These are phyloP conservation scores for Termitomyces bulborhizus DNA, from an alignment of 768 basidiomycete species.

Conservation along the genomic window DNA sequence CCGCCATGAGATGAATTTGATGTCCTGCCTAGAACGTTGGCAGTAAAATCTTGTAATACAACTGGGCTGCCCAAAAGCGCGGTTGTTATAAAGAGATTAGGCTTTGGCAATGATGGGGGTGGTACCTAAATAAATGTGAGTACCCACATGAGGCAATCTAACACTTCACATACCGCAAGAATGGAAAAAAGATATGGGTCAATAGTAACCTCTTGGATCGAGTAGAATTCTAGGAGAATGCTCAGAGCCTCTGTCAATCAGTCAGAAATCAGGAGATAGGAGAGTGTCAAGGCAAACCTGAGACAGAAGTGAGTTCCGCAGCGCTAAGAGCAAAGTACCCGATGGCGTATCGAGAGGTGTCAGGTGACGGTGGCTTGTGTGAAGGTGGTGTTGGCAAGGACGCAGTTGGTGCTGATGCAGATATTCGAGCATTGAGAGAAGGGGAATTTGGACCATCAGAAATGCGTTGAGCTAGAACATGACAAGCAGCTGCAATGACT, in stretches of 20 bases:
- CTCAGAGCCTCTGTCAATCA: conserved; percentile 48
- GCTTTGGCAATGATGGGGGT: conserved; percentile 34
- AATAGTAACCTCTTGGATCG: conserved; percentile 45
- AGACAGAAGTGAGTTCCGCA: conserved; percentile 47
- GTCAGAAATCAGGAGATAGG: conserved; percentile 1
- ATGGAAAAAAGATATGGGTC: conserved; percentile 48
- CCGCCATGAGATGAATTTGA: conserved; percentile 60
- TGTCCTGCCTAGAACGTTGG: conserved; percentile 36
- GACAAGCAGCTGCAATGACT: conserved; percentile 73
- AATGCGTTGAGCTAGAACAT: conserved; percentile 67
- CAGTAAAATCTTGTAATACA: conserved; percentile 14
- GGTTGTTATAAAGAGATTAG: conserved; percentile 17
- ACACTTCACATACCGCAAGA: conserved; percentile 36
- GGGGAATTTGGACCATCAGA: conserved; percentile 69
- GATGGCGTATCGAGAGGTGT: conserved; percentile 60
- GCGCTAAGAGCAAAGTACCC: conserved; percentile 63
- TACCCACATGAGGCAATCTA: background rate
- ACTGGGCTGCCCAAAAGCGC: conserved; percentile 4
- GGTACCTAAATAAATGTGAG: conserved; percentile 30
- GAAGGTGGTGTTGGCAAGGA: conserved; percentile 80
- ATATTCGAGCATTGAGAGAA: conserved; percentile 70
- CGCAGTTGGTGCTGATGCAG: conserved; percentile 62
- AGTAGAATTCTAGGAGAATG: conserved; percentile 70
- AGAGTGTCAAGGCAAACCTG: conserved; percentile 38
- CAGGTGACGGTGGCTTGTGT: conserved; percentile 66